Evolutionary conservation across 2,329 filamentous ascomycete species (phyloP), one percentile per base, ranked within the genome.

Genomic region (Chrysoporthe cubensis): DNA sequence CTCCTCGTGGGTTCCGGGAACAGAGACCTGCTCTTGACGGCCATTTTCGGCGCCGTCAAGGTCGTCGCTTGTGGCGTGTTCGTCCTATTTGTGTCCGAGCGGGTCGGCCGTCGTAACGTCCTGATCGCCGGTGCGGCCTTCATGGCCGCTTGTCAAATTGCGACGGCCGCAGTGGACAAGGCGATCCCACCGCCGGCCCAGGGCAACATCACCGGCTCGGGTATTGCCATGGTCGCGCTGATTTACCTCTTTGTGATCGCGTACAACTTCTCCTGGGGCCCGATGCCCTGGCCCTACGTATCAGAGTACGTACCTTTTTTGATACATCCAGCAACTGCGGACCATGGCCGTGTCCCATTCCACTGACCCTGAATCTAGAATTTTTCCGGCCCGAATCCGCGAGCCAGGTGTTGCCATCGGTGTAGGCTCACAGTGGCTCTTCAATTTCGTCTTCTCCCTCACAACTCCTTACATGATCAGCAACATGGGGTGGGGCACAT

Each of bases 211-310:
- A 78, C 78, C 0, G 72, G 78, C 61, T 79, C 80, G 1, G 83
- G 81, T 0, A 83, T 85, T 43, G 80, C 80, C 2, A 87, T 83
- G 0, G 78, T 88, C 1, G 80, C 81, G 0, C 75, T 88, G 14
- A 87, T 87, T 64, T 87, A 87, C 72, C 76, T 87, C 4, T 84
- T 84, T 68, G 83, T 87, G 37, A 81, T 85, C 54, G 79, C 79
- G 3, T 85, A 85, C 70, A 84, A 84, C 50, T 81, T 83, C 56
- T 80, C 77, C 13, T 85, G 82, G 83, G 83, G 83, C 0, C 82
- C 82, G 0, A 75, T 85, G 59, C 82, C 82, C 1, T 85, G 83
- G 83, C 81, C 82, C 0, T 85, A 84, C 67, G 76, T 82, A 6
- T 79, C 80, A 1, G 80, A 84, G 78, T 78, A 73, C 71, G 73